Percentiles rank a stretch among this genome's conserved stretches.
Conservation (phyloP, 2,329 filamentous ascomycete genomes). For the Beauveria brongniartii region DNA sequence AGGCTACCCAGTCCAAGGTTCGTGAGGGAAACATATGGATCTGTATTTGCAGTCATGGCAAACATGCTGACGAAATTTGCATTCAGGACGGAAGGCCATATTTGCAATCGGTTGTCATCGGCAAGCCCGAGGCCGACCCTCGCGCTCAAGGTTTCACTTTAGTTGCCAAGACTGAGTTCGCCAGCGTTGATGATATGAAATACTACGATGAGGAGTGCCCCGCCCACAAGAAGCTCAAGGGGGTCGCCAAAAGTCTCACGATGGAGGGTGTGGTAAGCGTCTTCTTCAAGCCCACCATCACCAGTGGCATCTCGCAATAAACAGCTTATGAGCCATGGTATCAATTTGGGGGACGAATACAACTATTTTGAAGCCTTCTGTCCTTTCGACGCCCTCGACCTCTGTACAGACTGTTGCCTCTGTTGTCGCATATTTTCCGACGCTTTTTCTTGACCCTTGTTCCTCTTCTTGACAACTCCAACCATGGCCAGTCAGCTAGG, state of each 20-base stretch:
- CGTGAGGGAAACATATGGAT: conserved; percentile 12
- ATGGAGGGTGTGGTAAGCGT: conserved; percentile 32
- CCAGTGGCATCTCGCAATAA: conserved; percentile 15
- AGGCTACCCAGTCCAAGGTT: conserved; percentile 35
- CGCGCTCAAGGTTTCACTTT: conserved; percentile 60
- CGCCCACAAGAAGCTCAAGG: conserved; percentile 36
- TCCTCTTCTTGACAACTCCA: background rate
- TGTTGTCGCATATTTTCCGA: background rate
- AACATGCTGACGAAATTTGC: background rate
- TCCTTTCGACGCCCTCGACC: background rate
- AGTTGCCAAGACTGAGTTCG: conserved; percentile 55
- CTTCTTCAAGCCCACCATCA: conserved; percentile 29
- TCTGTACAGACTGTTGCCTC: background rate
- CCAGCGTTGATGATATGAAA: conserved; percentile 57
- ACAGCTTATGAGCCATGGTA: background rate
- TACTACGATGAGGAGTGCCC: conserved; percentile 54
- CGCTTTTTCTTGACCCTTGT: background rate
- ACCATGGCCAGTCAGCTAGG: background rate
- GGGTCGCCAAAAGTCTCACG: conserved; percentile 23
- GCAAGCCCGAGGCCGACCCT: conserved; percentile 45
- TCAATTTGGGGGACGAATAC: background rate
- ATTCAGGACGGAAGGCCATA: conserved; percentile 63
- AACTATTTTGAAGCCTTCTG: background rate
- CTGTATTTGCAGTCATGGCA: background rate
- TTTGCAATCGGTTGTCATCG: conserved; percentile 50